phyloP scores from a whole-genome alignment of 2,329 filamentous ascomycete species.

The Fusarium zealandicum region DNA sequence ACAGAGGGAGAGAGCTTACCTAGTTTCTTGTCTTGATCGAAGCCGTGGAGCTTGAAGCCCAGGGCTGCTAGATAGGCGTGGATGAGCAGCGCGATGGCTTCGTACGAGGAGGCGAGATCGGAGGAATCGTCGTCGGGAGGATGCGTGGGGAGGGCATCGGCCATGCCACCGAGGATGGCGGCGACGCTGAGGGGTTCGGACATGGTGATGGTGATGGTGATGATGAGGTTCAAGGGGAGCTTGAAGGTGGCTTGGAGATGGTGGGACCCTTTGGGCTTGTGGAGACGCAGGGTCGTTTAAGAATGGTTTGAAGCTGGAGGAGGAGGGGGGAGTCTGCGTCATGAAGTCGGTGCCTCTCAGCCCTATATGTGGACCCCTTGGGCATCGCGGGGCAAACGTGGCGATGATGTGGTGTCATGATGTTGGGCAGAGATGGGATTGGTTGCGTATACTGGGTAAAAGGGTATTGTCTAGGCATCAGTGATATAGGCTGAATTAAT shows the following conservation, averaged over 20 bases:
- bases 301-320: constrained; percentile 6
- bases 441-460: background rate
- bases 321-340: constrained; percentile 27
- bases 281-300: constrained; percentile 1
- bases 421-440: constrained; percentile 1
- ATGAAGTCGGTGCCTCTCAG: constrained; percentile 41
- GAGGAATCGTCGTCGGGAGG: constrained; percentile 61
- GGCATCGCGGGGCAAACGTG: constrained; percentile 24
- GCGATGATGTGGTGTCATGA: background rate
- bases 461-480: no score
- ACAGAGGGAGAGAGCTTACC: constrained; percentile 53
- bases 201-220: constrained; percentile 24
- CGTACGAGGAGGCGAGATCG: constrained; percentile 74
- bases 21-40: constrained; percentile 81
- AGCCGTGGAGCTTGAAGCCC: constrained; percentile 81
- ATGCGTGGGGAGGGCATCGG: constrained; percentile 65
- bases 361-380: constrained; percentile 40
- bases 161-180: constrained; percentile 63
- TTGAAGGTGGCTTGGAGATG: constrained; percentile 1
- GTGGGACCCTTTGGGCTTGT: background rate
- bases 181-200: constrained; percentile 39
- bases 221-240: background rate
- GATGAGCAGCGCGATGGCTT: constrained; percentile 82
- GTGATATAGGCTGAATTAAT: no score
- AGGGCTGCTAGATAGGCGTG: constrained; percentile 85